These are phyloP conservation scores for Neopestalotiopsis clavispora DNA, from an alignment of 2,329 filamentous ascomycete genomes.

Conservation along the genomic window DNA sequence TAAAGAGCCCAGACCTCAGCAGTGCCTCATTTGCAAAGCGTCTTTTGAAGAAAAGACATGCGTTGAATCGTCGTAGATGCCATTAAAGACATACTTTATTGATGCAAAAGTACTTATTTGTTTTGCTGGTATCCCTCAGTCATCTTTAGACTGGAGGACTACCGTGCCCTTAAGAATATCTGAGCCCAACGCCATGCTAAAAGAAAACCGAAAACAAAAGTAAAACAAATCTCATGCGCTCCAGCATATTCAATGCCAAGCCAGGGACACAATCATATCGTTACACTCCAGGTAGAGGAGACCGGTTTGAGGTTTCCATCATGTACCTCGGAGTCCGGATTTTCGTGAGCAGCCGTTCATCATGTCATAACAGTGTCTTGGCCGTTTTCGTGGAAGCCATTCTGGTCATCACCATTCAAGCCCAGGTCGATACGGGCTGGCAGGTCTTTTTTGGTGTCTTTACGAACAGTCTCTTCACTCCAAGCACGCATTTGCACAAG, in stretches of 20 bases:
- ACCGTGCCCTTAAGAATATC: not conserved
- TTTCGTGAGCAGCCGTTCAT: constrained; percentile 5
- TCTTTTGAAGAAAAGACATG: not conserved
- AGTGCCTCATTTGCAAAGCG: not conserved
- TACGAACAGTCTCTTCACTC: constrained; percentile 71
- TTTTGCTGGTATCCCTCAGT: not conserved
- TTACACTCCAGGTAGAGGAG: not conserved
- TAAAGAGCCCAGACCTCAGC: not conserved
- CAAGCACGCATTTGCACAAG: constrained; percentile 84
- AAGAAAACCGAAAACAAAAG: not conserved
- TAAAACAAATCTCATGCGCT: not conserved
- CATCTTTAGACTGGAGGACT: not conserved
- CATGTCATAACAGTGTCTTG: constrained; percentile 56
- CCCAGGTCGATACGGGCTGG: constrained; percentile 47
- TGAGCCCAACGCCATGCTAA: not conserved
- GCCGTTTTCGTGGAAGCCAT: constrained; percentile 42
- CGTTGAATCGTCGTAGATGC: not conserved
- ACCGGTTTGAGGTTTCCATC: not conserved
- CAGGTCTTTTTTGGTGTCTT: constrained; percentile 43
- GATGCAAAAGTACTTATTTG: not conserved
- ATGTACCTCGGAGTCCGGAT: not conserved
- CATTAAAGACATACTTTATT: not conserved
- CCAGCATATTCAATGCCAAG: not conserved
- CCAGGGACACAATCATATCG: not conserved
- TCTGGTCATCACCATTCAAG: constrained; percentile 33